A percentile compares a stretch with the other conserved stretches of the same genome.
phyloP scores from a whole-genome alignment of 148 eudicot species.

The Oxyria digyna region DNA sequence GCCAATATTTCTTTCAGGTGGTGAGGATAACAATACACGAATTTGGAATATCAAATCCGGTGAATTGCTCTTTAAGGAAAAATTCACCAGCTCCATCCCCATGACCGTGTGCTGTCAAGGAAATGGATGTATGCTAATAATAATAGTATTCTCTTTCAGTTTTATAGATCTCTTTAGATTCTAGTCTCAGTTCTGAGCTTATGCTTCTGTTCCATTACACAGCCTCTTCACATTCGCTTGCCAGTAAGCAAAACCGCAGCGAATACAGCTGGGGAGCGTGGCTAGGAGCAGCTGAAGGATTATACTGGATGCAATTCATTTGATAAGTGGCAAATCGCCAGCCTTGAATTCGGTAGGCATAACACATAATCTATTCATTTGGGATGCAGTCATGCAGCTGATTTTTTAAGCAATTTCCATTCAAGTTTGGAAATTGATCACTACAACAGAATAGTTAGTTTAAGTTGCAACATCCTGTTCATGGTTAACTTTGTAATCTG shows the following conservation, averaged over 20 bases:
- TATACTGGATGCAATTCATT: slow-evolving; percentile 43
- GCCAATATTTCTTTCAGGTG: slow-evolving; percentile 31
- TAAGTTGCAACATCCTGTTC: neutral
- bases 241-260: slow-evolving; percentile 11
- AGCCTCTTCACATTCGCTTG: neutral
- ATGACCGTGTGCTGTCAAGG: slow-evolving; percentile 54
- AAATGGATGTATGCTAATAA: slow-evolving; percentile 23
- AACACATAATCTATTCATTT: neutral
- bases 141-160: neutral
- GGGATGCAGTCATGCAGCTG: too few relatives aligned
- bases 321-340: neutral
- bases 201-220: neutral
- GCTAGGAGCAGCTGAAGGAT: slow-evolving; percentile 69
- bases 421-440: neutral
- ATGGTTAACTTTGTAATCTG: neutral
- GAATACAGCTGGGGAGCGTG: slow-evolving; percentile 42
- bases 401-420: neutral
- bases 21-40: slow-evolving; percentile 72
- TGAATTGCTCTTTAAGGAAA: slow-evolving; percentile 55
- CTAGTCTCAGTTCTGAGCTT: neutral
- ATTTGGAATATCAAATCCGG: slow-evolving; percentile 81
- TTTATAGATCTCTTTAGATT: neutral
- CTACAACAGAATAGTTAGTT: neutral
- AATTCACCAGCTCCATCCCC: slow-evolving; percentile 39
- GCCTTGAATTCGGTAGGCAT: neutral